These are phyloP conservation scores for Penicillium steckii DNA, from an alignment of 495 filamentous ascomycete species.

Conservation along the genomic window DNA sequence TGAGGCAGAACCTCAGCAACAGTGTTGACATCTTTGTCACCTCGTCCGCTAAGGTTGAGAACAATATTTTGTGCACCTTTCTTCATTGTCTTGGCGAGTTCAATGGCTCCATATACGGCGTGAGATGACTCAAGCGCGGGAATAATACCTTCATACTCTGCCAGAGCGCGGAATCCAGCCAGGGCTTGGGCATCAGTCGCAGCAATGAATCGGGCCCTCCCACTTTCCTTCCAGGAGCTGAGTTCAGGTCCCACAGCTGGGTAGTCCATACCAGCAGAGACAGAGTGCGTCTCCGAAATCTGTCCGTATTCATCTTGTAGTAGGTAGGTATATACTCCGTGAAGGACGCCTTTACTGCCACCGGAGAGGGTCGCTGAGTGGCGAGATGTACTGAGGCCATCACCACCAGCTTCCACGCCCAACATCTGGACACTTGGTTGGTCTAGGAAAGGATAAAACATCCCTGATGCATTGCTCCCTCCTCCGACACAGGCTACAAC, in stretches of 20 bases:
- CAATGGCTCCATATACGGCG: constrained; percentile 83
- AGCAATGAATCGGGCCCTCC: constrained; percentile 83
- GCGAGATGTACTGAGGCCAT: constrained; percentile 82
- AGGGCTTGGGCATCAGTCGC: constrained; percentile 93
- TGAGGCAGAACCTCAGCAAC: constrained; percentile 91
- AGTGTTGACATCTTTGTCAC: constrained; percentile 98
- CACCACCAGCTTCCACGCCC: constrained; percentile 95
- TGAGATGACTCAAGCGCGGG: constrained; percentile 93
- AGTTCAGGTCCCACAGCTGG: constrained; percentile 95
- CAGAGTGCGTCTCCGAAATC: constrained; percentile 90
- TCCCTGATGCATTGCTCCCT: constrained; percentile 84
- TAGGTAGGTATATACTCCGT: constrained; percentile 94
- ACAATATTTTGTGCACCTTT: constrained; percentile 81
- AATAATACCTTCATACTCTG: constrained; percentile 91
- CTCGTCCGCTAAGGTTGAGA: constrained; percentile 89
- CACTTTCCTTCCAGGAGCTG: constrained; percentile 84
- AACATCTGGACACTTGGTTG: constrained; percentile 80
- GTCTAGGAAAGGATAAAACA: constrained; percentile 92
- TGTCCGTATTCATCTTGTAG: constrained; percentile 90
- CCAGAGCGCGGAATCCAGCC: constrained; percentile 78
- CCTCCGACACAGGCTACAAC: constrained; percentile 95
- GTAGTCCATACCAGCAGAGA: constrained; percentile 97
- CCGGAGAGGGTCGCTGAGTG: constrained; percentile 88
- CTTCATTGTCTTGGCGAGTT: constrained; percentile 88
- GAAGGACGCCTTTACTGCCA: constrained; percentile 87